Base-by-base conservation (phyloP, 2,329 filamentous ascomycete species). In the Chaetomiaceae sp. region DNA sequence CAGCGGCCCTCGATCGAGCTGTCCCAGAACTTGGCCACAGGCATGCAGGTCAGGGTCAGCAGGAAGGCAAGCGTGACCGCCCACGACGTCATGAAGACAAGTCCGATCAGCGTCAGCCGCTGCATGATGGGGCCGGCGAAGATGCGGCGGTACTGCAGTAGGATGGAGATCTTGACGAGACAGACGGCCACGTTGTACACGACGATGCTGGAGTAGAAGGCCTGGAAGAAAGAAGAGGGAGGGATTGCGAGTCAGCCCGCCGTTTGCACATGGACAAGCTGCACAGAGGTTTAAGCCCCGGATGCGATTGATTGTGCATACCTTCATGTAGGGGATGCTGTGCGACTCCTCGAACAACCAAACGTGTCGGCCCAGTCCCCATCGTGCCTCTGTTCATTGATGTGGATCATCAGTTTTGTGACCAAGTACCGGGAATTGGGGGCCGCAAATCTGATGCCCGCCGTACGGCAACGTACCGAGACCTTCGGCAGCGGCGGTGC, bases 101-200 rank as follows among this genome's bases (percentile, higher is more conserved):
- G 51, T 14, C 51, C 54, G 23, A 16, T 5, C n/a, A 51, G 5
- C 30, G 54, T 53, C 40, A 55, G 30, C 25, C 43, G 39, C n/a
- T 30, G 46, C 14, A 58, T 31, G 3, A 41, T 43, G 14, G 50
- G 49, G 44, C 56, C 50, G 7, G 43, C 21, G 42, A 58, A 58
- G 37, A 58, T 51, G 31, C 56, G 52, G 2, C 44, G 50, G 48
- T 58, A 59, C 16, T 55, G 54, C 10, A 58, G 44, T 17, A 59
- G 50, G 39, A 58, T 58, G n/a, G 57, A 59, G 23, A 57, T 59
- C 25, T 59, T 59, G 39, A 52, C 51, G 13, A 58, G 12, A 37
- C 39, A 53, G 25, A 58, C 45, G 6, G 47, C 57, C 8, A 59
- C 37, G 41, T 58, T 59, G 54, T 59, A 59, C 17, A 56, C 44